A percentile compares a stretch with the other conserved stretches of the same genome.
Evolutionary conservation across 2,329 filamentous ascomycete genomes (phyloP).

Genomic region (Rhynchosporium graminicola): DNA sequence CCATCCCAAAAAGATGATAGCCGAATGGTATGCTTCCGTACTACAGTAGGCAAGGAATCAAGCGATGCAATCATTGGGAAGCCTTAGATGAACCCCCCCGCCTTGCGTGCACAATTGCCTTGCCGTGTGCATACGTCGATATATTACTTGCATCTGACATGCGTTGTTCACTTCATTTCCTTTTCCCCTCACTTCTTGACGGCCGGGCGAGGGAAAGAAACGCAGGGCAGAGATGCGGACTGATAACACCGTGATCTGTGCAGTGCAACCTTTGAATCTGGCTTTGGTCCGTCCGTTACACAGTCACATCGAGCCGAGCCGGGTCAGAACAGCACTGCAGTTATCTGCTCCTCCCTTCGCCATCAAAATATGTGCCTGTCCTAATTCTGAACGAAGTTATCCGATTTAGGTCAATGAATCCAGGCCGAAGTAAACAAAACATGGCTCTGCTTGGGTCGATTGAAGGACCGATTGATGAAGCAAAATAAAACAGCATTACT

Average conservation of each 20-base stretch:
- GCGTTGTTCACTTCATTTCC: not conserved
- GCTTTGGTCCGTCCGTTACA: not conserved
- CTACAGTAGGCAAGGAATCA: not conserved
- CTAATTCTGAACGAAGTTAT: not conserved
- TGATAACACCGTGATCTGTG: constrained; percentile 2
- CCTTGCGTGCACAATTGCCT: not conserved
- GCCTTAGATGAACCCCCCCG: not conserved
- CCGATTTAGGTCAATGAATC: not conserved
- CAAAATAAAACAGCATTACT: too few species aligned
- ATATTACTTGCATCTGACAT: constrained; percentile 12
- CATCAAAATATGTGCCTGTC: not conserved
- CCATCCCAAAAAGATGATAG: too few species aligned
- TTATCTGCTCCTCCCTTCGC: not conserved
- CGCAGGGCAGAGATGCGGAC: not conserved
- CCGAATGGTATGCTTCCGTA: too few species aligned
- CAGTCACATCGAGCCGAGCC: constrained; percentile 6
- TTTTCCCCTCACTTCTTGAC: not conserved
- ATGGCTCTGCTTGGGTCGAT: too few species aligned
- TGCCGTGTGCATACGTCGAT: constrained; percentile 7
- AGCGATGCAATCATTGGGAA: not conserved
- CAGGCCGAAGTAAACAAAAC: not conserved
- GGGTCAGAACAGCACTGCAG: not conserved
- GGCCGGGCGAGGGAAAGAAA: not conserved
- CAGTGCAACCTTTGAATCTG: not conserved
- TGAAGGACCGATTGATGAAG: too few species aligned